Conservation (phyloP, 2,329 filamentous ascomycete species). For the Penicillium sp. region DNA sequence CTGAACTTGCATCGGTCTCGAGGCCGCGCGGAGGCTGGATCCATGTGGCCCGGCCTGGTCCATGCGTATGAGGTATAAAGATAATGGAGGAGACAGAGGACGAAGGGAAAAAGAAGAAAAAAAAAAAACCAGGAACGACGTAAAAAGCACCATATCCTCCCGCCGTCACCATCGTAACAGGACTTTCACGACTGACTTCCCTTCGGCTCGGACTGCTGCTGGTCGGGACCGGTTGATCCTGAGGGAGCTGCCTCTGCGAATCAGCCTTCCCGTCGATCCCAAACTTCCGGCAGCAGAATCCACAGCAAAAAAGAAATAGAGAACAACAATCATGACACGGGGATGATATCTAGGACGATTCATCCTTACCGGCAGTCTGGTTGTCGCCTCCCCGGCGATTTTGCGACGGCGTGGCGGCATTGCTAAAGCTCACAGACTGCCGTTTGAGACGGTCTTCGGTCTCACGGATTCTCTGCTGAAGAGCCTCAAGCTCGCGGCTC, state of each 20-base stretch:
- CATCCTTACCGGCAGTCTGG: slow-evolving; percentile 25
- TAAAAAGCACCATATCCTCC: background rate
- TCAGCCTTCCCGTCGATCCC: slow-evolving; percentile 1
- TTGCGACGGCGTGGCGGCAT: slow-evolving; percentile 9
- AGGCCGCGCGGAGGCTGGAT: too few relatives aligned
- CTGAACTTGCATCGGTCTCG: too few relatives aligned
- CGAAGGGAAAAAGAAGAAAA: background rate
- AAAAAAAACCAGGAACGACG: background rate
- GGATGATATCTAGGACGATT: slow-evolving; percentile 20
- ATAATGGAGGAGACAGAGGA: background rate
- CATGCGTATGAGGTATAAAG: too few relatives aligned
- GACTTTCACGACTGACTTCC: too few relatives aligned
- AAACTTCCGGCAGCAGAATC: background rate
- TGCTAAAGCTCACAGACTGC: slow-evolving; percentile 18
- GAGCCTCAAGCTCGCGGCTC: slow-evolving; percentile 75
- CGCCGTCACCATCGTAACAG: too few relatives aligned
- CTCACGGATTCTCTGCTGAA: slow-evolving; percentile 78
- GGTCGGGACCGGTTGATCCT: too few relatives aligned
- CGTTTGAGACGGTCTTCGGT: slow-evolving; percentile 73
- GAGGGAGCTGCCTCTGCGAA: too few relatives aligned
- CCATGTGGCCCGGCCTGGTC: too few relatives aligned
- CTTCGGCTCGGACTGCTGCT: too few relatives aligned
- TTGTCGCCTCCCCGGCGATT: slow-evolving; percentile 9
- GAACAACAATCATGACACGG: slow-evolving; percentile 9
- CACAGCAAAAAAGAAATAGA: background rate